Evolutionary conservation across 305 asterid species (phyloP).

Genomic region (Withania somnifera): DNA sequence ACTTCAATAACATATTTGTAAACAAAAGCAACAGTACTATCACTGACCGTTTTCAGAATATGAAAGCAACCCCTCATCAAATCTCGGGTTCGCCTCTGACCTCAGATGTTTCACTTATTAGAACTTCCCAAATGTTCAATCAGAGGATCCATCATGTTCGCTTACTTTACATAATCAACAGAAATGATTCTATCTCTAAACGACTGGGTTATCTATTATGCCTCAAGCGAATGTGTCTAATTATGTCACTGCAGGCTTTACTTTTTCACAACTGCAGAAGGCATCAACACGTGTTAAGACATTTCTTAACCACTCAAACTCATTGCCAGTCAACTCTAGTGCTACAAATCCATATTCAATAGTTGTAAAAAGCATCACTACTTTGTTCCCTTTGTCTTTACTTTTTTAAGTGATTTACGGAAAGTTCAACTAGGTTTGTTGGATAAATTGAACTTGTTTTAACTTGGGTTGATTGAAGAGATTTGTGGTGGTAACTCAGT

Average conservation of each 20-base stretch:
- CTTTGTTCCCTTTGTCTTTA: background rate
- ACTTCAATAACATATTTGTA: background rate
- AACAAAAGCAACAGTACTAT: constrained; percentile 14
- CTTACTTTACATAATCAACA: background rate
- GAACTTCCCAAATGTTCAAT: background rate
- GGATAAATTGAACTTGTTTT: background rate
- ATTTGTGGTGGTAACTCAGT: background rate
- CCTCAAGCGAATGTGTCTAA: background rate
- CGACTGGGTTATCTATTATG: background rate
- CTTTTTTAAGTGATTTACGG: background rate
- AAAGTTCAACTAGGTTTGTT: background rate
- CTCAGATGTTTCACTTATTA: background rate
- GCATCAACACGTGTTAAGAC: background rate
- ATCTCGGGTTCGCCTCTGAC: background rate
- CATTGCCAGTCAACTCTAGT: background rate
- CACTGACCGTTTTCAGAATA: background rate
- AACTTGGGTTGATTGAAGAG: background rate
- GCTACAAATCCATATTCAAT: background rate
- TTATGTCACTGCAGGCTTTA: background rate
- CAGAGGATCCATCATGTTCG: background rate
- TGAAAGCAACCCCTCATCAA: background rate
- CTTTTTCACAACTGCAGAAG: background rate
- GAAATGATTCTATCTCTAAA: background rate
- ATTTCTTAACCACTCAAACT: background rate
- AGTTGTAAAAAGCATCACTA: background rate